Evolutionary conservation across 1,284 basidiomycete species (phyloP).

Genomic region (Trichosporon inkin): DNA sequence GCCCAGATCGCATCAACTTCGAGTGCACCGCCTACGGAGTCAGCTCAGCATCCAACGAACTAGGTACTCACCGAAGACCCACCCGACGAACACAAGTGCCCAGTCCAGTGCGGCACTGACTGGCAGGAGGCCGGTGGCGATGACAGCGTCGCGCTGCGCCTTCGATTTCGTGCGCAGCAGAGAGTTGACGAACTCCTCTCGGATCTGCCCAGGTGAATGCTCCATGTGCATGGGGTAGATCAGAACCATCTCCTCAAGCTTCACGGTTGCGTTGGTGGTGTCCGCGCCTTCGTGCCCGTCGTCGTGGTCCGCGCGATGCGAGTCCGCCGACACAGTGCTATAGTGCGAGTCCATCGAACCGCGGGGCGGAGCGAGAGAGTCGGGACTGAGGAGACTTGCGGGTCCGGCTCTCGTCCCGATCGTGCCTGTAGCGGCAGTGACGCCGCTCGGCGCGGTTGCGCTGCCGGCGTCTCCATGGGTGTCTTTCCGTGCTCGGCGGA

Average conservation of each 20-base stretch:
- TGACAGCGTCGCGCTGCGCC: slow-evolving; percentile 26
- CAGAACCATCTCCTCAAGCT: slow-evolving; percentile 26
- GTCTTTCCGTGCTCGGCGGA: background rate
- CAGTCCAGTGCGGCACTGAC: slow-evolving; percentile 21
- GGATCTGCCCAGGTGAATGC: slow-evolving; percentile 17
- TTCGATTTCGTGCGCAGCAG: slow-evolving; percentile 25
- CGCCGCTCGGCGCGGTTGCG: too few relatives aligned
- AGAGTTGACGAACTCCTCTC: slow-evolving; percentile 22
- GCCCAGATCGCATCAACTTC: slow-evolving; percentile 26
- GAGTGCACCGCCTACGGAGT: slow-evolving; percentile 18
- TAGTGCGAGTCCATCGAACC: background rate
- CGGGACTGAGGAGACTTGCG: background rate
- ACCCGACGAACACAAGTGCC: slow-evolving; percentile 24
- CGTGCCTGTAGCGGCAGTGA: too few relatives aligned
- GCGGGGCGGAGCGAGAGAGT: background rate
- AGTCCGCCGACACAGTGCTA: background rate
- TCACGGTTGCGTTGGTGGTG: slow-evolving; percentile 16
- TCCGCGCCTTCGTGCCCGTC: slow-evolving; percentile 2
- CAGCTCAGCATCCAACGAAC: background rate
- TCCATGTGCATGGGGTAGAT: slow-evolving; percentile 22
- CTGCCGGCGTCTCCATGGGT: background rate
- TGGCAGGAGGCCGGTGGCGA: slow-evolving; percentile 22
- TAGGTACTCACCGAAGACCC: slow-evolving; percentile 22
- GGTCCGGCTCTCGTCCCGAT: background rate
- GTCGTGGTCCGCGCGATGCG: background rate